phyloP scores from a whole-genome alignment of 139 green algal genomes.

The Micractinium conductrix region DNA sequence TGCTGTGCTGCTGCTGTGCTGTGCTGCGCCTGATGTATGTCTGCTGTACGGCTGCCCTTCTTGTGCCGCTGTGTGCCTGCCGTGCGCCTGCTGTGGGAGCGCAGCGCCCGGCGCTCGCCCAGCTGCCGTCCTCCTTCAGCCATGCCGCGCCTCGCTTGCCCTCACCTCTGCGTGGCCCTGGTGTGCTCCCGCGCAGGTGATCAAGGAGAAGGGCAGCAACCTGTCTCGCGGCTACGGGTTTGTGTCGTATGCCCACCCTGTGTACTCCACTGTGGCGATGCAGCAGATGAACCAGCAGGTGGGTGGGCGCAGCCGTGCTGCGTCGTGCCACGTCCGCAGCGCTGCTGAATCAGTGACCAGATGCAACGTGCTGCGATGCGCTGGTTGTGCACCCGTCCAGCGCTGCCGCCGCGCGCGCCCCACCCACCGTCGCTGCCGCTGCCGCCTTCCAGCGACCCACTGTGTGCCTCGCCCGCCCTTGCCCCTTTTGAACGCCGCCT shows the following conservation, averaged over 20 bases:
- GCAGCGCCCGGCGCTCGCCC: neutral
- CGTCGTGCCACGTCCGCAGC: too few relatives aligned
- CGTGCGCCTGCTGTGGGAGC: neutral
- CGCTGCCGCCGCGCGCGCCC: too few relatives aligned
- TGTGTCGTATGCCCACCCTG: conserved; percentile 61
- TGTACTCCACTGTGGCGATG: conserved; percentile 62
- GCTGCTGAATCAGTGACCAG: too few relatives aligned
- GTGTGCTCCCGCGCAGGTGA: too few relatives aligned
- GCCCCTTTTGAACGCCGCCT: neutral
- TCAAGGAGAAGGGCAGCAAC: conserved; percentile 63
- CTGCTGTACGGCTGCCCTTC: neutral
- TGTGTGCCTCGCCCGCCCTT: neutral
- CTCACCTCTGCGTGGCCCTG: too few relatives aligned
- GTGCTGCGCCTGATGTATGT: neutral
- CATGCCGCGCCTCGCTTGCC: too few relatives aligned
- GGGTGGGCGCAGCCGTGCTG: too few relatives aligned
- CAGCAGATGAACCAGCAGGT: conserved; percentile 58
- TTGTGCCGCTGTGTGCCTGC: neutral
- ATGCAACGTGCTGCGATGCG: too few relatives aligned
- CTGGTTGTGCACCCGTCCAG: too few relatives aligned
- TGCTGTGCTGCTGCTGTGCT: neutral
- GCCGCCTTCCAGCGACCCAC: too few relatives aligned
- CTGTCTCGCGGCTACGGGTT: conserved; percentile 74
- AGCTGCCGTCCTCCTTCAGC: neutral
- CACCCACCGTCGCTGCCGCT: too few relatives aligned